Conservation (phyloP, 768 basidiomycete genomes). For the Mycena galopus region DNA sequence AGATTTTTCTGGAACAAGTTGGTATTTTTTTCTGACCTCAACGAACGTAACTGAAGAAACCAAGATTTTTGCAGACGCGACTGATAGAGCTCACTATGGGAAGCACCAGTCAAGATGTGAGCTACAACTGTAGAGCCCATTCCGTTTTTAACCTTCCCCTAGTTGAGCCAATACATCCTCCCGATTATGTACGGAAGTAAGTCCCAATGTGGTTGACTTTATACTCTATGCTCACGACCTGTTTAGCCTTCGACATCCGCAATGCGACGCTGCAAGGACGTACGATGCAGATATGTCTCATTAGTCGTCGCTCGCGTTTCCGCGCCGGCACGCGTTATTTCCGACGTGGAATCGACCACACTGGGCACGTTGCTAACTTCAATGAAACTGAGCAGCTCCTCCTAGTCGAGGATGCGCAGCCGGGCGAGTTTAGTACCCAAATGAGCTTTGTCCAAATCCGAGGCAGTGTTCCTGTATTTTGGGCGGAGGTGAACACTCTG, state of each 20-base stretch:
- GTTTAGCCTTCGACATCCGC: conserved; percentile 87
- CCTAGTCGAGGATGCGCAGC: conserved; percentile 71
- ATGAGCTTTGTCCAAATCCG: conserved; percentile 94
- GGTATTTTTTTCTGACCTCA: conserved; percentile 52
- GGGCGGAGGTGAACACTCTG: conserved; percentile 96
- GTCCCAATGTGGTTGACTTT: conserved; percentile 48
- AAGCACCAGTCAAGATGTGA: conserved; percentile 74
- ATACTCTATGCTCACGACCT: conserved; percentile 22
- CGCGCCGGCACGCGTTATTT: conserved; percentile 98
- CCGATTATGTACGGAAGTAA: conserved; percentile 95
- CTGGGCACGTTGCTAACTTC: conserved; percentile 95
- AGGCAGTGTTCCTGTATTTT: conserved; percentile 94
- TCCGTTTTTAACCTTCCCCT: conserved; percentile 33
- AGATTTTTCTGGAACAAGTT: conserved; percentile 99
- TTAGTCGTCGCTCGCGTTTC: conserved; percentile 94
- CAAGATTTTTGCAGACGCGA: conserved; percentile 55
- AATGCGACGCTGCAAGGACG: conserved; percentile 81
- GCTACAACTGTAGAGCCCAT: conserved; percentile 40
- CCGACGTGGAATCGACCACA: conserved; percentile 89
- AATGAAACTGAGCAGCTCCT: conserved; percentile 98
- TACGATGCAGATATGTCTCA: conserved; percentile 85
- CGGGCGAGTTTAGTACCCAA: conserved; percentile 67
- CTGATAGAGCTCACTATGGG: conserved; percentile 56
- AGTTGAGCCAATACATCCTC: conserved; percentile 92
- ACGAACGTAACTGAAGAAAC: conserved; percentile 74